Evolutionary conservation across 148 eudicot species (phyloP).

Genomic region (Simmondsia chinensis): DNA sequence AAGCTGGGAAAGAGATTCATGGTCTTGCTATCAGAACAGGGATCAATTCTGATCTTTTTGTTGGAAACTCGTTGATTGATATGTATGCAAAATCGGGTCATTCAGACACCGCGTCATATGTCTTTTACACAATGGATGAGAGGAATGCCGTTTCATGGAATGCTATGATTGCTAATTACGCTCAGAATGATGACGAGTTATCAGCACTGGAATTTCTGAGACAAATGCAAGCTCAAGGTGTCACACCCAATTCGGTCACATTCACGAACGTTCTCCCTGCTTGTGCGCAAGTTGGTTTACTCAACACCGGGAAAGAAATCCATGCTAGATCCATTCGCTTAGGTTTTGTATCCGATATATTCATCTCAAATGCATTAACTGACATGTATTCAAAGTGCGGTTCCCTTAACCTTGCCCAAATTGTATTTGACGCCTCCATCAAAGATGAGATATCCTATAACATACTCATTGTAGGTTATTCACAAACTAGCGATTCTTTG

Average conservation of each 20-base stretch:
- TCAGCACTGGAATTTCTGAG: slow-evolving; percentile 42
- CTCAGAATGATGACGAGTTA: slow-evolving; percentile 42
- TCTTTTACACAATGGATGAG: slow-evolving; percentile 28
- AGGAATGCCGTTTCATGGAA: slow-evolving; percentile 68
- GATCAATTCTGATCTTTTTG: slow-evolving; percentile 46
- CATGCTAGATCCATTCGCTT: slow-evolving; percentile 42
- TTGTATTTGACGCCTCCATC: slow-evolving; percentile 38
- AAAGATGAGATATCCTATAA: slow-evolving; percentile 61
- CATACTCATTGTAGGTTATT: slow-evolving; percentile 51
- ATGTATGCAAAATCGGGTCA: slow-evolving; percentile 57
- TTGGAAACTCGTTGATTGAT: slow-evolving; percentile 56
- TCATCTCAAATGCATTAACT: slow-evolving; percentile 55
- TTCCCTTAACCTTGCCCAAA: slow-evolving; percentile 34
- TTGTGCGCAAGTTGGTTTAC: slow-evolving; percentile 54
- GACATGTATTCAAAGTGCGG: slow-evolving; percentile 74
- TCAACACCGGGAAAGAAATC: slow-evolving; percentile 47
- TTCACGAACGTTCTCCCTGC: slow-evolving; percentile 71
- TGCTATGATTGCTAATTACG: slow-evolving; percentile 54
- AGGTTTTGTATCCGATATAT: slow-evolving; percentile 37
- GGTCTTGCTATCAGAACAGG: slow-evolving; percentile 36
- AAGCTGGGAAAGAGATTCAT: slow-evolving; percentile 49
- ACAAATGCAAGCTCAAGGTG: slow-evolving; percentile 46
- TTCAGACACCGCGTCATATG: slow-evolving; percentile 25
- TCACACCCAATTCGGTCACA: slow-evolving; percentile 49
- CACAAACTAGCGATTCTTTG: slow-evolving; percentile 34